Evolutionary conservation across 768 basidiomycete species (phyloP), one percentile per base, ranked within the genome.

Genomic region (Xerocomellus intermedius): DNA sequence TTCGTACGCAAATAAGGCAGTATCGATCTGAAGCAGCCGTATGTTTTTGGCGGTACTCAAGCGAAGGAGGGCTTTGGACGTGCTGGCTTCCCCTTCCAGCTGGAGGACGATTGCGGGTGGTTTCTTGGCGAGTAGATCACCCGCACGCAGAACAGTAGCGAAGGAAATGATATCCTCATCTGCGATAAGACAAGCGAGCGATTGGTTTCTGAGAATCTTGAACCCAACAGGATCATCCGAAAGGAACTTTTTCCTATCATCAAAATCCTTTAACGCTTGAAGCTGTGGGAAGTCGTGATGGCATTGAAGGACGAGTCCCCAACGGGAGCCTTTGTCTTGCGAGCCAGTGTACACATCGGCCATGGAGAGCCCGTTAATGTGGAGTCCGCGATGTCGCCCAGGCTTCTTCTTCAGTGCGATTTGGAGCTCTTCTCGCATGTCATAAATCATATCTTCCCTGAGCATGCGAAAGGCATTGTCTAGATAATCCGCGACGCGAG

Each of bases 381-480:
- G 64, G 5, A 78, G 55, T 7, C 77, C 78, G 2, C 79, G 74
- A 52, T 72, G 67, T 9, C 61, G 58, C 0, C 77, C 77, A 47
- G 76, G 75, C 59, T 79, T 80, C 64, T 74, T 68, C 19, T 69
- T 69, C 8, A 69, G 51, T 0, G 69, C 74, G 5, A 80, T 73
- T 57, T 79, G 76, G 13, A 86, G 60, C 57, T 85, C 84, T 39
- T 87, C 84, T 10, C 77, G 75, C 56, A 86, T 75, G 56, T 84
- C 83, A 55, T 77, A 72, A 8, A 86, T 59, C 82, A 85, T 82
- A 46, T 84, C 86, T 60, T 88, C 87, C 8, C 87, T 69, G 16
- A 86, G 69, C 42, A 89, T 73, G 8, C 87, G 79, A 63, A 83
- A 89, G 41, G 82, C 82, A 48, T 85, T 85, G 59, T 88, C 86